These are phyloP conservation scores for Tremellales sp. DNA, from an alignment of 1,284 basidiomycete species.

Conservation along the genomic window DNA sequence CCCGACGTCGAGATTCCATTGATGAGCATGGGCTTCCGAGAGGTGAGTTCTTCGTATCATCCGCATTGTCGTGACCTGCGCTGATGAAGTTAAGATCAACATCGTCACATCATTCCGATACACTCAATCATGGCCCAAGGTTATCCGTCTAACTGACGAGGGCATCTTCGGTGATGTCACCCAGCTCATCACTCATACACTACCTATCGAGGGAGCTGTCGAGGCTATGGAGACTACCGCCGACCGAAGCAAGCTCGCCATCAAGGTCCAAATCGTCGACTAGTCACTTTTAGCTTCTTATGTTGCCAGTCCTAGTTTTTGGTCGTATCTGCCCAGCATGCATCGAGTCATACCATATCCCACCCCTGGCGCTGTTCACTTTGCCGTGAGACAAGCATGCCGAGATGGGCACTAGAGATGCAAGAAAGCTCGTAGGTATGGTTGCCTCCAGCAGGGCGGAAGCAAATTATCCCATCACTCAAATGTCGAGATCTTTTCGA, in stretches of 20 bases:
- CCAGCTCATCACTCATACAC: slow-evolving; percentile 42
- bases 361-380: no score
- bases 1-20: slow-evolving; percentile 24
- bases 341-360: no score
- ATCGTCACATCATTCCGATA: slow-evolving; percentile 43
- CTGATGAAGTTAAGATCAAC: slow-evolving; percentile 16
- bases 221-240: slow-evolving; percentile 48
- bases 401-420: no score
- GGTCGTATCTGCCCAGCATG: no score
- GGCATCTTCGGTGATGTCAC: slow-evolving; percentile 47
- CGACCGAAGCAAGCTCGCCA: slow-evolving; percentile 35
- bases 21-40: slow-evolving; percentile 34
- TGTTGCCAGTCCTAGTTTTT: no score
- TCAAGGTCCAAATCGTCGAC: slow-evolving; percentile 48
- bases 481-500: no score
- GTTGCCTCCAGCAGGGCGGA: no score
- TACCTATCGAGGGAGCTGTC: slow-evolving; percentile 44
- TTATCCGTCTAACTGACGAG: slow-evolving; percentile 41
- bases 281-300: no score
- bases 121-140: slow-evolving; percentile 42
- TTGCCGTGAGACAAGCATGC: no score
- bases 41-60: slow-evolving; percentile 4
- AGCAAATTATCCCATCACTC: no score
- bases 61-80: not conserved
- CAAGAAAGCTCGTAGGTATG: no score